Evolutionary conservation across 177 flowering plant genomes (phyloP).

Genomic region (Vitis hybrid): DNA sequence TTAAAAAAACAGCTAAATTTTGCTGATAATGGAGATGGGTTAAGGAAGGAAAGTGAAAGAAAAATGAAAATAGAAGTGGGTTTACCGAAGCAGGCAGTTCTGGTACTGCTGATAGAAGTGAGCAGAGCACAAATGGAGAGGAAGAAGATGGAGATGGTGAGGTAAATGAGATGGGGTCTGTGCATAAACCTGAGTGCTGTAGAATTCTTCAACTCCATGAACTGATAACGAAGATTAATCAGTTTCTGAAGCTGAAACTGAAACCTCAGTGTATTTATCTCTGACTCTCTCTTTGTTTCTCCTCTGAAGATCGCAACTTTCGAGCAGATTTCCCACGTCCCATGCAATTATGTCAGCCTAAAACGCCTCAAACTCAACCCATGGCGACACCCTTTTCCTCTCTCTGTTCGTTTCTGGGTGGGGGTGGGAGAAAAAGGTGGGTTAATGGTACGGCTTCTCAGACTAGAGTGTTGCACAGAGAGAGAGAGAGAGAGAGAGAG

Average conservation of each 20-base stretch:
- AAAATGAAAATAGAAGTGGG: not conserved
- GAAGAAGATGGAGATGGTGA: slow-evolving; percentile 24
- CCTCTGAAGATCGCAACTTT: too few relatives aligned
- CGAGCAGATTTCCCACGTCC: slow-evolving; percentile 1
- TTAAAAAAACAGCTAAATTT: not conserved
- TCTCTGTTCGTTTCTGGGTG: not conserved
- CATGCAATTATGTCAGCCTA: slow-evolving; percentile 9
- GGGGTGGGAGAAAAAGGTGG: not conserved
- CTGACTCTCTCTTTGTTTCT: too few relatives aligned
- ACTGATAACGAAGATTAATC: too few relatives aligned
- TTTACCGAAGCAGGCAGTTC: slow-evolving; percentile 25
- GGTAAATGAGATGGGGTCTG: slow-evolving; percentile 19
- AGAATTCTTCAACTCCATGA: slow-evolving; percentile 22
- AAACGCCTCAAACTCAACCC: not conserved
- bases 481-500: slow-evolving; percentile 12
- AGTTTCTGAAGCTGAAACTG: not conserved
- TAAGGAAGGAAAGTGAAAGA: not conserved
- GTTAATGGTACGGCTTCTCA: too few relatives aligned
- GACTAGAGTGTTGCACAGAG: not conserved
- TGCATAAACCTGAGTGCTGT: not conserved
- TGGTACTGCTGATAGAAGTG: slow-evolving; percentile 12
- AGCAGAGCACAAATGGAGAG: slow-evolving; percentile 32
- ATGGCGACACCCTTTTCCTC: not conserved
- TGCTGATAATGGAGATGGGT: not conserved
- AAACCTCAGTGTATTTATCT: too few relatives aligned